Base-by-base conservation (phyloP, 768 basidiomycete species). In the Dendrothele bispora region DNA sequence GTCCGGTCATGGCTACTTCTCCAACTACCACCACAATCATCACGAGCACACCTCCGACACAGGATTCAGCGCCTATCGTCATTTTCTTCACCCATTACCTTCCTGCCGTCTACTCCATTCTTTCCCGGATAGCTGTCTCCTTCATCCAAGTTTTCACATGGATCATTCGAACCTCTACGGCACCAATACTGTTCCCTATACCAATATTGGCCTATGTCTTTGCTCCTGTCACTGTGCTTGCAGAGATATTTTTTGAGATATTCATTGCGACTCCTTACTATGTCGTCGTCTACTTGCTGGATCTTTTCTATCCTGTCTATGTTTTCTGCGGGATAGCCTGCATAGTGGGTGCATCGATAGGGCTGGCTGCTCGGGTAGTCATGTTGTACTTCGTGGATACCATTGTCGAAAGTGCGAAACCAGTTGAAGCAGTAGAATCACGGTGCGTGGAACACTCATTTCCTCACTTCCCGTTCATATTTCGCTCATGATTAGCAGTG, bases 311-410 rank as follows among this genome's bases (percentile, higher is more conserved):
- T 39, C 82, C 82, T 0, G 42, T 82, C 27, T 84, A 83, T 52
- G 72, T 82, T 12, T 74, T 83, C 49, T 72, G 68, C 30, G 79
- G 79, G 2, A 72, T 78, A 1, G 81, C 82, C 1, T 80, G 77
- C 51, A 74, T 84, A 41, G 67, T 69, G 7, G 82, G 82, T 5
- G 64, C 61, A 8, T 15, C 72, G 17, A 36, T 83, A 1, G 82
- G 82, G 3, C 39, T 72, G 1, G 50, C 65, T 11, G 82, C 44
- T 14, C 24, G 34, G 34, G 25, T 18, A 15, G 14, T 46, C 15
- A 36, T 46, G 12, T 12, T 46, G 8, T 24, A 15, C 8, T 17
- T 46, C 35, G 21, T 14, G 7, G 30, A 46, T n/a, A n/a, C n/a
- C n/a, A n/a, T n/a, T n/a, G n/a, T n/a, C n/a, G n/a, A n/a, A n/a